Conservation (phyloP, 1,139 yeast species). For the Yamadazyma sp. region DNA sequence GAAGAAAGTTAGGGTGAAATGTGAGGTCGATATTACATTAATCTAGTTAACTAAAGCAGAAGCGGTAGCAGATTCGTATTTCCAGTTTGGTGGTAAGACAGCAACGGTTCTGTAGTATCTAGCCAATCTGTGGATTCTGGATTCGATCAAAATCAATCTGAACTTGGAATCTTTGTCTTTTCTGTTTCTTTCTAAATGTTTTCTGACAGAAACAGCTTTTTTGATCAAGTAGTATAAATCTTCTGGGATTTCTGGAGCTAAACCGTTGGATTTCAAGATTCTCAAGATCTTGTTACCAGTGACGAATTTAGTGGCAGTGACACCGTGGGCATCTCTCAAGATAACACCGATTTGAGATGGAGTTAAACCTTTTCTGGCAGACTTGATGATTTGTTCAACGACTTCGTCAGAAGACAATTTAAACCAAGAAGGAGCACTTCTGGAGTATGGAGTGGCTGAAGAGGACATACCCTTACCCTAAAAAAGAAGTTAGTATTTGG, state of each 20-base stretch:
- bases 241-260: slow-evolving; percentile 99
- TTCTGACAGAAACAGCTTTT: slow-evolving; percentile 99
- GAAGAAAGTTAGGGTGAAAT: neutral
- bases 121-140: slow-evolving; percentile 99
- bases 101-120: slow-evolving; percentile 99
- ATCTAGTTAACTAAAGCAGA: slow-evolving; percentile 97
- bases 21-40: slow-evolving; percentile 1
- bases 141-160: slow-evolving; percentile 99
- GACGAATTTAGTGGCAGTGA: slow-evolving; percentile 93
- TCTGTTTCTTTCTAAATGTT: slow-evolving; percentile 99
- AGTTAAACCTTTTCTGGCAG: slow-evolving; percentile 99
- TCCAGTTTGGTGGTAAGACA: slow-evolving; percentile 99
- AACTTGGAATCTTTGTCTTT: slow-evolving; percentile 99
- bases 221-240: slow-evolving; percentile 98
- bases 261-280: slow-evolving; percentile 98
- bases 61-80: slow-evolving; percentile 99
- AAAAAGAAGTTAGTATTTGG: slow-evolving; percentile 33
- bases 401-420: slow-evolving; percentile 93
- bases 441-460: slow-evolving; percentile 99
- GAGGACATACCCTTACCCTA: slow-evolving; percentile 99
- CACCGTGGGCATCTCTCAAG: slow-evolving; percentile 99
- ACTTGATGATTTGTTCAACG: slow-evolving; percentile 97
- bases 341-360: slow-evolving; percentile 99
- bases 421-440: slow-evolving; percentile 99
- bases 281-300: slow-evolving; percentile 99